Evolutionary conservation across 495 filamentous ascomycete genomes (phyloP).

Genomic region (Hapsidospora chrysogenum): DNA sequence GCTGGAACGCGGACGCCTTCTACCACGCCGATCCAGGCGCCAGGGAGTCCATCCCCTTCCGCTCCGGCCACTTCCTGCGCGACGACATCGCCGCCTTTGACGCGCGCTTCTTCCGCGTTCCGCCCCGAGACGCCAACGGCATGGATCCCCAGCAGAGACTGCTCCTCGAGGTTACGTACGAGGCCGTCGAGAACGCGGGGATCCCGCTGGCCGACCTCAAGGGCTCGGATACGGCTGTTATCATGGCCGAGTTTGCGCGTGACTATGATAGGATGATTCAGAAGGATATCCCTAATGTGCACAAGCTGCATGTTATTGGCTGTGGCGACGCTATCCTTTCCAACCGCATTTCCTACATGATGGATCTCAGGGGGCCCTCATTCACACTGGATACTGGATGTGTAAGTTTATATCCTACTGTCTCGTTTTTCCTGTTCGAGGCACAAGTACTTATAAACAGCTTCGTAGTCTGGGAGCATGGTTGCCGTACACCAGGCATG

Average conservation of each 20-base stretch:
- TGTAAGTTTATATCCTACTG: constrained; percentile 22
- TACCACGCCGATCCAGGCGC: constrained; percentile 1
- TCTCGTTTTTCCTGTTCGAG: too few species aligned
- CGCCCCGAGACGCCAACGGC: constrained; percentile 26
- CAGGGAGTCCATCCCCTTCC: too few species aligned
- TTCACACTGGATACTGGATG: constrained; percentile 12
- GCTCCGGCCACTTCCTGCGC: not conserved
- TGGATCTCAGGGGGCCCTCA: constrained; percentile 7
- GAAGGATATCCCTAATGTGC: not conserved
- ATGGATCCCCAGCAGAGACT: constrained; percentile 43
- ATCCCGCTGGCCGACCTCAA: constrained; percentile 23
- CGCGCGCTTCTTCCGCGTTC: constrained; percentile 34
- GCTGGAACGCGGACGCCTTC: constrained; percentile 22
- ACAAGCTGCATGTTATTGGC: constrained; percentile 1
- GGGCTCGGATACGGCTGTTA: constrained; percentile 10
- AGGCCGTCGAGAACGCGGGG: constrained; percentile 33
- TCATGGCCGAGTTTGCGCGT: constrained; percentile 12
- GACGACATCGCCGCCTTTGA: constrained; percentile 43
- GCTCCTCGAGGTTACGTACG: constrained; percentile 35
- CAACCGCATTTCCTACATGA: constrained; percentile 10
- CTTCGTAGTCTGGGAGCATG: constrained; percentile 33
- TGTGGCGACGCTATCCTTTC: constrained; percentile 14
- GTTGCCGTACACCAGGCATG: constrained; percentile 9
- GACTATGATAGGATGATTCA: not conserved
- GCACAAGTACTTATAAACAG: constrained; percentile 63